Evolutionary conservation across 1,284 basidiomycete genomes (phyloP), one percentile per base, ranked within the genome.

Genomic region (Ganoderma sp.): DNA sequence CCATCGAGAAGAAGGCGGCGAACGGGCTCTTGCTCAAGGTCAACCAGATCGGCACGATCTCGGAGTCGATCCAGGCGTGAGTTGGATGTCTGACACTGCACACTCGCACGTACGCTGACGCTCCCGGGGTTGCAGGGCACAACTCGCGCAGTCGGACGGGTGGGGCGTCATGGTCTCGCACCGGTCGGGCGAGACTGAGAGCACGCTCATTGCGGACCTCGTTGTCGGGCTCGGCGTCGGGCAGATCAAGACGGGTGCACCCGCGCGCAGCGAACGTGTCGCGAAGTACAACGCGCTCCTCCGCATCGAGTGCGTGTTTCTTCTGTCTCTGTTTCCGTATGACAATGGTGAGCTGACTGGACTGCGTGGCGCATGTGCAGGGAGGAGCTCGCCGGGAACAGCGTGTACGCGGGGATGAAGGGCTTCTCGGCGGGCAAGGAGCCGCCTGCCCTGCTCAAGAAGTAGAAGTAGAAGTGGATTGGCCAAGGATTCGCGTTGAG

Each of bases 101-200:
- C 19, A 34, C 60, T 61, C 60, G 59, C 56, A 61, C 32, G 3
- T 14, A 22, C 25, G 22, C 12, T 56, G 32, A 32, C 32, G 1
- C 3, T 32, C 32, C 1, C 0, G n/a, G 50, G 2, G 5, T 25
- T 28, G 50, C 32, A 96, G 94, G 79, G 96, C 97, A 69, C 96
- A 98, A 84, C 95, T 99, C 78, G 83, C 97, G 65, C 97, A 99
- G 83, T 96, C 94, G 54, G 95, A 96, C 79, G 94, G 94, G 73
- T 99, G 97, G 97, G 96, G 95, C 81, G 95, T 99, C 84, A 99
- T 99, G 97, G 94, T 98, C 81, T 99, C 97, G 73, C 98, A 99
- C 90, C 96, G 98, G 77, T 96, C 93, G 73, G 97, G 97, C 80
- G 97, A 99, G 86, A 95, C 95, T 54, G 94, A 95, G 84, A 96